Conservation (phyloP, 768 basidiomycete species). For the Grammothele lineata region DNA sequence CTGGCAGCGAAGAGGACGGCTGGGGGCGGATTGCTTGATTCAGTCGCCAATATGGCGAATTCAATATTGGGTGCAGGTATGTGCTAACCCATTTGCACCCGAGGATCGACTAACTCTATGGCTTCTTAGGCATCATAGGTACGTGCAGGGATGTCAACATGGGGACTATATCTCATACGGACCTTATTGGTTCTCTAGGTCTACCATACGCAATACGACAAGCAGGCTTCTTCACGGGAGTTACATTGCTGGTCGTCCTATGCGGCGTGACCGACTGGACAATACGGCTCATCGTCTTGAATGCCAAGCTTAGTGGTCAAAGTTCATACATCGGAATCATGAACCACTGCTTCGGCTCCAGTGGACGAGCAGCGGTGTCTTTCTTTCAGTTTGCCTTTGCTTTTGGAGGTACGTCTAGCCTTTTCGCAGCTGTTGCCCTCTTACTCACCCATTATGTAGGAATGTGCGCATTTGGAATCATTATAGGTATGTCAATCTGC, state of each 20-base stretch:
- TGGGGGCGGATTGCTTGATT: conserved; percentile 75
- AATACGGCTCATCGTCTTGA: conserved; percentile 90
- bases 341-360: conserved; percentile 87
- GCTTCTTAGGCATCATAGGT: conserved; percentile 66
- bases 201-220: conserved; percentile 92
- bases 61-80: conserved; percentile 90
- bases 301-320: conserved; percentile 92
- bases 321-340: conserved; percentile 93
- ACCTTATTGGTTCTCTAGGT: conserved; percentile 40
- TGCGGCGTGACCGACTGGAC: conserved; percentile 96
- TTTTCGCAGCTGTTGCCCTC: conserved; percentile 3
- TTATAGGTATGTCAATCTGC: conserved; percentile 51
- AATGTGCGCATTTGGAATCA: conserved; percentile 98
- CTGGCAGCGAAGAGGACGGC: conserved; percentile 60
- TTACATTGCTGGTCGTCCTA: conserved; percentile 75
- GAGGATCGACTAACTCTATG: no score
- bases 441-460: conserved; percentile 42
- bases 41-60: conserved; percentile 92
- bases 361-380: conserved; percentile 90
- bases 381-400: conserved; percentile 98
- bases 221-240: conserved; percentile 89
- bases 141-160: conserved; percentile 22
- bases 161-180: background rate
- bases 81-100: conserved; percentile 15
- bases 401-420: conserved; percentile 68